These are phyloP conservation scores for Globisporangium yorkense DNA, from an alignment of 352 stramenopile species.

Conservation along the genomic window DNA sequence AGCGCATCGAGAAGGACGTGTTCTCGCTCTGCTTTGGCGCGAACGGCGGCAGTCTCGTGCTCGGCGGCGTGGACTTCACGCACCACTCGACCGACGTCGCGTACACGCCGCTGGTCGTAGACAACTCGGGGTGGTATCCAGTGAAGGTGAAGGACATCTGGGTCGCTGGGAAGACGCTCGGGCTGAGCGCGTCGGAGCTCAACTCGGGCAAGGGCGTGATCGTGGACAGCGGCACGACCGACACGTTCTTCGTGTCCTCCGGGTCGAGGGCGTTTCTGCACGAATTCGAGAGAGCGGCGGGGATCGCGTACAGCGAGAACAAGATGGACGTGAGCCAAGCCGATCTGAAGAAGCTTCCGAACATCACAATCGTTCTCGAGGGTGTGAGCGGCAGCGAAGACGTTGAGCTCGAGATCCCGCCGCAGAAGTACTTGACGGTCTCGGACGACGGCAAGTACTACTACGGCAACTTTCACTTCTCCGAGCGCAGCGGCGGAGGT, in stretches of 20 bases:
- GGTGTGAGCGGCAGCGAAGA: conserved; percentile 39
- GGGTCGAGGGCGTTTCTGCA: conserved; percentile 46
- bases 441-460: conserved; percentile 40
- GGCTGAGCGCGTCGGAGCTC: conserved; percentile 25
- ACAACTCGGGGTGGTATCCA: conserved; percentile 60
- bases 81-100: conserved; percentile 53
- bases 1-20: conserved; percentile 47
- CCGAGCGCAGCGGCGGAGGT: conserved; percentile 72
- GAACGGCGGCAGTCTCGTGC: conserved; percentile 62
- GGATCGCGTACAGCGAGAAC: conserved; percentile 53
- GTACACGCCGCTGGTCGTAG: conserved; percentile 56
- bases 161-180: conserved; percentile 50
- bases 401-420: conserved; percentile 56
- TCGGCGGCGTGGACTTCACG: conserved; percentile 76
- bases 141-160: conserved; percentile 79
- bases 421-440: conserved; percentile 57
- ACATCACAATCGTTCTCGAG: conserved; percentile 62
- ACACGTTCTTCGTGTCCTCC: conserved; percentile 68
- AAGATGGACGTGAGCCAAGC: conserved; percentile 36
- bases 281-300: conserved; percentile 35
- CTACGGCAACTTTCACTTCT: conserved; percentile 81
- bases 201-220: conserved; percentile 79
- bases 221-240: conserved; percentile 82
- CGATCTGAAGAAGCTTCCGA: conserved; percentile 39
- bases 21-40: conserved; percentile 82